Evolutionary conservation across 1,284 basidiomycete species (phyloP), one percentile per base, ranked within the genome.

Genomic region (Ustanciosporium gigantosporum): DNA sequence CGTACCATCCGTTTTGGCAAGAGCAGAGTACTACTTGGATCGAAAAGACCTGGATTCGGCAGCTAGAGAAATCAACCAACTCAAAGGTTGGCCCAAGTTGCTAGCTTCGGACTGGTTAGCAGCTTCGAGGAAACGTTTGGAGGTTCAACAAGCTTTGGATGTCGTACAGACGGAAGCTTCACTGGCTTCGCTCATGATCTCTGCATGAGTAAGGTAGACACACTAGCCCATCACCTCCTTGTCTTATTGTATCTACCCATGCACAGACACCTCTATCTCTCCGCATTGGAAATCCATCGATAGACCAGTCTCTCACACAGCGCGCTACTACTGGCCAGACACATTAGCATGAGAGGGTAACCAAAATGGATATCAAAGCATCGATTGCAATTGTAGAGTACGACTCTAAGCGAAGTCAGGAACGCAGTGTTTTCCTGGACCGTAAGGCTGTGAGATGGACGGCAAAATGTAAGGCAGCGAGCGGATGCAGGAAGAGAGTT

Each of bases 31-130:
- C 79, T 85, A 89, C 75, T 80, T 98, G 72, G 88, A 88, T 58
- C 88, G 92, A 80, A 92, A 94, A 82, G 90, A 97, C 76, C 81
- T 99, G 64, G 93, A 97, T 70, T 85, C 84, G 58, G 94, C 95
- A 13, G 82, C 92, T 25, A 82, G 94, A 46, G 92, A 97, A 80
- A 81, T 97, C 35, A 99, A 98, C 79, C 87, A 90, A 79, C 81
- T 98, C 53, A 52, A 69, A 56, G 79, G 93, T 0, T 89, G 91
- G 72, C 88, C 93, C 3, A 90, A 88, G 77, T 81, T 85, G 45
- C 79, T 98, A 46, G 82, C 94, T 46, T 81, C 83, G 32, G 95
- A 98, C 80, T 98, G 95, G 94, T 81, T 98, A 48, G 85, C 87
- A 60, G 92, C 91, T 68, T 91, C 91, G 16, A 83, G 95, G 68